These are phyloP conservation scores for Prunus dulcis DNA, from an alignment of 306 rosid species.

Conservation along the genomic window DNA sequence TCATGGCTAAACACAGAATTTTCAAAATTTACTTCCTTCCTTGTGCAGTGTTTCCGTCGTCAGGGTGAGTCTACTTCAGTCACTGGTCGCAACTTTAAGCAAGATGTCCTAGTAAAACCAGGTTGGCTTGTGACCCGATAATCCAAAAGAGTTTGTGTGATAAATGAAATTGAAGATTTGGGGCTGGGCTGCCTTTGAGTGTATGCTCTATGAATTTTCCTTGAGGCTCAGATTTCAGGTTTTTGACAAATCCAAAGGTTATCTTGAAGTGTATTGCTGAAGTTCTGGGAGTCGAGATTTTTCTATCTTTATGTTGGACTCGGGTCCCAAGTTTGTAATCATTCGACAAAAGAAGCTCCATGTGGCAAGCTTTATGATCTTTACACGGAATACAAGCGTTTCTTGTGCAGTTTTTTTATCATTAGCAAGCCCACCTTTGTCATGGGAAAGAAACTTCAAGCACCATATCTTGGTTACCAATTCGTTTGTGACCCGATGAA, in stretches of 20 bases:
- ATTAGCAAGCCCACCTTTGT: not conserved
- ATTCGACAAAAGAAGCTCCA: not conserved
- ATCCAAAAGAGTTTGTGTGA: slow-evolving; percentile 22
- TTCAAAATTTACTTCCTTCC: slow-evolving; percentile 18
- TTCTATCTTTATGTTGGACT: not conserved
- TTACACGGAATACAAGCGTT: not conserved
- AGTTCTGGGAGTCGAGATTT: not conserved
- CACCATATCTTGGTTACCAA: not conserved
- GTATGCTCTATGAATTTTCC: not conserved
- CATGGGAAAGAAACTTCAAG: not conserved
- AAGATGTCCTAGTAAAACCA: slow-evolving; percentile 69
- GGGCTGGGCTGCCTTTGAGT: not conserved
- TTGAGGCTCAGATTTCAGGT: not conserved
- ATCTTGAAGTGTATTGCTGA: not conserved
- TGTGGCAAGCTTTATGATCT: not conserved
- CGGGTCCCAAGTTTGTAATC: not conserved
- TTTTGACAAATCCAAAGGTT: not conserved
- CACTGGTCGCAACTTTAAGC: slow-evolving; percentile 84
- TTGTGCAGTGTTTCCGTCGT: slow-evolving; percentile 87
- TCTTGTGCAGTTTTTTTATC: not conserved
- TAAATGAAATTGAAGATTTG: not conserved
- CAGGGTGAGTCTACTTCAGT: slow-evolving; percentile 93
- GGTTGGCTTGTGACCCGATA: slow-evolving; percentile 90
- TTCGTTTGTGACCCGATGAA: not conserved
- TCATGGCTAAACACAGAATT: not conserved